Conservation (phyloP, 2,329 filamentous ascomycete species). For the Fusarium marasasianum region DNA sequence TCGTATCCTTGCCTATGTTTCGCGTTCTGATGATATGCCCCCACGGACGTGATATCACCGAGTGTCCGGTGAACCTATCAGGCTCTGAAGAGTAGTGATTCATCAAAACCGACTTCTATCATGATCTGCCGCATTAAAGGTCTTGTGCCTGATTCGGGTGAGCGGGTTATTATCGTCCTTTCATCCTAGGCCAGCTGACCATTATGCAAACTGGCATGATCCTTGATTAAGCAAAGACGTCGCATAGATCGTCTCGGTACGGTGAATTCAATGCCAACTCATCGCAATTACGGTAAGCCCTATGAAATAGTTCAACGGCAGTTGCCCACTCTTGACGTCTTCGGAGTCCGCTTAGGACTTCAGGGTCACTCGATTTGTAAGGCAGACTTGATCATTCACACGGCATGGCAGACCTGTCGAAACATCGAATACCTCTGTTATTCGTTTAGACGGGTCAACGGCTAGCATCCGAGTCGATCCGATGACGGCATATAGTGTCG, state of each 20-base stretch:
- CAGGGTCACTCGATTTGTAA: neutral
- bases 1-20: slow-evolving; percentile 3
- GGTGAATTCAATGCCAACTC: neutral
- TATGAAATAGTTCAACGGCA: neutral
- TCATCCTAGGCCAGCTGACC: neutral
- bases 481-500: neutral
- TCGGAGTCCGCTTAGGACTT: neutral
- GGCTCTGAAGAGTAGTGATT: neutral
- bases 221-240: neutral
- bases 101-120: neutral
- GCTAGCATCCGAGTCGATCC: neutral
- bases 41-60: neutral
- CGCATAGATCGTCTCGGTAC: neutral
- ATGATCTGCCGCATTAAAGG: neutral
- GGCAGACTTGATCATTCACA: neutral
- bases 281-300: neutral
- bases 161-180: neutral
- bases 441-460: neutral
- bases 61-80: neutral
- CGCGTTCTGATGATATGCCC: neutral
- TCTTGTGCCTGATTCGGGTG: neutral
- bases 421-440: neutral
- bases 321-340: neutral
- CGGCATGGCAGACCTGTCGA: neutral
- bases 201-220: neutral